Evolutionary conservation across 2,329 filamentous ascomycete species (phyloP), one percentile per base, ranked within the genome.

Genomic region (Pyrenophora graminea): DNA sequence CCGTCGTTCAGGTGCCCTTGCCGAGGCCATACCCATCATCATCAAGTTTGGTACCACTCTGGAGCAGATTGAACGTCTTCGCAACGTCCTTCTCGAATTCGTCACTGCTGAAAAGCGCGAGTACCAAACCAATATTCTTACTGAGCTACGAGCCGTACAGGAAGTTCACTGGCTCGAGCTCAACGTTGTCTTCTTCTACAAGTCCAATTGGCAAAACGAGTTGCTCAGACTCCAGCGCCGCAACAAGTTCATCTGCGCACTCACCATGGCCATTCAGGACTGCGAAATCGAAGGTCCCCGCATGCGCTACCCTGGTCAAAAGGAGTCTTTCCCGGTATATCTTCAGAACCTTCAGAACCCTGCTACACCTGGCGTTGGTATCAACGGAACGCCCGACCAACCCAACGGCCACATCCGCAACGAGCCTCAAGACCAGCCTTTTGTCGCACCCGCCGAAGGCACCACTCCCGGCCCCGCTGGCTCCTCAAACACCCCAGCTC

Each of bases 161-260:
- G 87, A 96, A 63, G 90, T 91, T 31, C 90, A 93, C 69, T 89
- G 88, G 5, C 87, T 96, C 67, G 91, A 86, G 3, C 82, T 97
- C 67, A 97, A 96, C 73, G 85, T 97, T 49, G 87, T 97, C 66
- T 96, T 96, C 79, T 97, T 97, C 79, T 96, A 97, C 82, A 97
- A 97, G 74, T 91, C 88, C 52, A 97, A 93, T 72, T 97, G 89
- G 84, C 93, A 97, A 71, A 97, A 97, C 69, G 93, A 97, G 70
- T 80, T 95, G 38, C 80, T 97, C 19, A 91, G 93, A 76, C 82
- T 97, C 2, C 90, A 89, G 62, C 85, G 93, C 15, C 89, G 94
- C 65, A 97, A 97, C 80, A 94, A 92, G 70, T 96, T 97, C 74
- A 91, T 95, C 59, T 91, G 89, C 58, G 91, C 94, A 55, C 79